Evolutionary conservation across 345 rosid species (phyloP).

Genomic region (Bruguiera sexangula): DNA sequence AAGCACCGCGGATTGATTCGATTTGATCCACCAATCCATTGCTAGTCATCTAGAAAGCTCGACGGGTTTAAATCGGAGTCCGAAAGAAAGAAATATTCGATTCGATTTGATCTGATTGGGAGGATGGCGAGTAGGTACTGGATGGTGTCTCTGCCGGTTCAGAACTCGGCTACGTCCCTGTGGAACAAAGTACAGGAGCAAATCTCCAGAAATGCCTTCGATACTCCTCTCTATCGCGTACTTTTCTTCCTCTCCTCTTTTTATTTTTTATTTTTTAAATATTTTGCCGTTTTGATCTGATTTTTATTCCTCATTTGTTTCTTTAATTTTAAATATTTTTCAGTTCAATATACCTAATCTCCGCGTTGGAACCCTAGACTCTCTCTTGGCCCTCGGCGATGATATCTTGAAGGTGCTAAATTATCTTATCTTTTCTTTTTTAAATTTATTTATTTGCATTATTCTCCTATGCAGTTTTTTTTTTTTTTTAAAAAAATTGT

Average conservation of each 20-base stretch:
- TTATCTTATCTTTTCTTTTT: not conserved
- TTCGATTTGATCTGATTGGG: too few relatives aligned
- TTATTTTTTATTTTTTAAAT: not conserved
- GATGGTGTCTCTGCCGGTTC: constrained; percentile 87
- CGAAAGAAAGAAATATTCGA: too few relatives aligned
- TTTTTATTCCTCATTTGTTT: not conserved
- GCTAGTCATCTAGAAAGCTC: too few relatives aligned
- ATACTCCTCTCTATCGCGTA: constrained; percentile 17
- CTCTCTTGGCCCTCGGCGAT: constrained; percentile 91
- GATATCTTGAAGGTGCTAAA: constrained; percentile 78
- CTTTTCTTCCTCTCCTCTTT: not conserved
- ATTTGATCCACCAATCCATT: too few relatives aligned
- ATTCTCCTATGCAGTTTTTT: not conserved
- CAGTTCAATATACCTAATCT: constrained; percentile 97
- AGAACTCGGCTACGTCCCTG: constrained; percentile 63
- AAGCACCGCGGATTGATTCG: too few relatives aligned
- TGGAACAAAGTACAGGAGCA: constrained; percentile 84
- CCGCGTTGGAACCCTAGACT: constrained; percentile 96
- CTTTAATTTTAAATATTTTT: constrained; percentile 9
- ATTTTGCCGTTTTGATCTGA: not conserved
- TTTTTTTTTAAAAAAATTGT: too few relatives aligned
- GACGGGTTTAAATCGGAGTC: too few relatives aligned
- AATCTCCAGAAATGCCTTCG: constrained; percentile 93
- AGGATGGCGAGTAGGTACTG: constrained; percentile 87
- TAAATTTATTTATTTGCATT: not conserved